Percentiles rank a stretch among this genome's conserved stretches.
Evolutionary conservation across 2,329 filamentous ascomycete genomes (phyloP).

Genomic region (Ascochyta clinopodiicola): DNA sequence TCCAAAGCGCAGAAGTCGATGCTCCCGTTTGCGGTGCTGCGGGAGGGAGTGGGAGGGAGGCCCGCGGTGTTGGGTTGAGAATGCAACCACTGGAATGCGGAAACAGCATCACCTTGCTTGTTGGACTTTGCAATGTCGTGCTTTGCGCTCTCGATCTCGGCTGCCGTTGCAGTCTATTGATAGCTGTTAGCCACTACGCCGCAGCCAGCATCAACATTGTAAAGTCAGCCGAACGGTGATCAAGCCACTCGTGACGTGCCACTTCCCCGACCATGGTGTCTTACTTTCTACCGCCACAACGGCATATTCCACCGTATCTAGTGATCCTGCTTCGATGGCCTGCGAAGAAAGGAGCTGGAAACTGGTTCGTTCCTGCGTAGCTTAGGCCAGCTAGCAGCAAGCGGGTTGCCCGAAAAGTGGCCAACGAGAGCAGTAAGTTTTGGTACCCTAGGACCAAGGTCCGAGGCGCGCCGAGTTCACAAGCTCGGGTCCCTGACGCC

Average conservation of each 20-base stretch:
- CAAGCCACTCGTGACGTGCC: conserved; percentile 4
- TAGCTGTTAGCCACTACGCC: neutral
- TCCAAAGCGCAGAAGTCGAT: neutral
- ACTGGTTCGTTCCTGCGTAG: neutral
- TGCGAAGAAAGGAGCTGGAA: neutral
- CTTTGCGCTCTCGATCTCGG: neutral
- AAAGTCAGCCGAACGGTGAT: conserved; percentile 3
- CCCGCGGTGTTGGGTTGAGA: conserved; percentile 9
- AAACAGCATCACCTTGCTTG: neutral
- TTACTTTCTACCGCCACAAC: neutral
- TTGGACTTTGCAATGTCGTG: neutral
- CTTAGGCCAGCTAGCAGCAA: neutral
- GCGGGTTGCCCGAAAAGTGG: conserved; percentile 6
- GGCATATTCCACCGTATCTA: neutral
- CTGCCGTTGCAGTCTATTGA: neutral
- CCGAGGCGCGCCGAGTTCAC: conserved; percentile 13
- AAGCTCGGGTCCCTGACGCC: conserved; percentile 12
- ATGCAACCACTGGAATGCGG: conserved; percentile 10
- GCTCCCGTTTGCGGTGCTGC: conserved; percentile 10
- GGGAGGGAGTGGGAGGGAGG: conserved; percentile 13
- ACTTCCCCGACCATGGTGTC: neutral
- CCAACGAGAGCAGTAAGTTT: neutral
- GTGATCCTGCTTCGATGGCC: neutral
- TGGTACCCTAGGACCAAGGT: conserved; percentile 16
- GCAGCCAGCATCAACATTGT: neutral